These are phyloP conservation scores for Mycena albidolilacea DNA, from an alignment of 768 basidiomycete genomes.

Conservation along the genomic window DNA sequence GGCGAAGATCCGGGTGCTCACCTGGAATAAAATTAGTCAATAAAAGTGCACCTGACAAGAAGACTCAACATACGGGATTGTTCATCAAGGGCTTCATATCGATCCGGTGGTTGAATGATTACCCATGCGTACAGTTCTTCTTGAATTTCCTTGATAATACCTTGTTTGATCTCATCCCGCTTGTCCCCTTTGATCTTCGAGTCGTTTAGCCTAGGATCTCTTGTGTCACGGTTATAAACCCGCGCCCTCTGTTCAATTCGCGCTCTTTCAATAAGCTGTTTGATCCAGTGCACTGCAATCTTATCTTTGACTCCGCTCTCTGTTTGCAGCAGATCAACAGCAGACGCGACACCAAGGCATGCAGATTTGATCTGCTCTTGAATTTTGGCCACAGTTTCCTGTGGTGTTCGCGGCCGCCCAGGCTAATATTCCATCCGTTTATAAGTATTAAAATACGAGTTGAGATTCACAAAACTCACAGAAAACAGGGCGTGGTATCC, in stretches of 20 bases:
- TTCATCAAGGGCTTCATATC: not conserved
- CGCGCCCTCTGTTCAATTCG: not conserved
- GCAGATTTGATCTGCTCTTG: slow-evolving; percentile 27
- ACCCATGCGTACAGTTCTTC: slow-evolving; percentile 10
- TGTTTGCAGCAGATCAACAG: slow-evolving; percentile 33
- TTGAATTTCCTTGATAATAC: not conserved
- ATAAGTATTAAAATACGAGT: too few species aligned
- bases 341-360: slow-evolving; percentile 33
- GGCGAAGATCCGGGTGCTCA: not conserved
- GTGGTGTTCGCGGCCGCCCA: not conserved
- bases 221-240: not conserved
- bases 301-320: slow-evolving; percentile 49
- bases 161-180: not conserved
- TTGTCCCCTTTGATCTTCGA: not conserved
- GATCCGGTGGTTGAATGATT: slow-evolving; percentile 13
- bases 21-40: too few species aligned
- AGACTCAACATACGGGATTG: not conserved
- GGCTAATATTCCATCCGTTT: too few species aligned
- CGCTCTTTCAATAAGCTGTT: slow-evolving; percentile 11
- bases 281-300: slow-evolving; percentile 48
- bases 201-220: slow-evolving; percentile 13
- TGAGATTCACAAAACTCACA: too few species aligned
- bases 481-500: slow-evolving; percentile 7
- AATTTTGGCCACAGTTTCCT: not conserved
- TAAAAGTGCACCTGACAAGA: too few species aligned